Evolutionary conservation across 1,284 basidiomycete genomes (phyloP), one percentile per base, ranked within the genome.

Genomic region (Agroathelia rolfsii): DNA sequence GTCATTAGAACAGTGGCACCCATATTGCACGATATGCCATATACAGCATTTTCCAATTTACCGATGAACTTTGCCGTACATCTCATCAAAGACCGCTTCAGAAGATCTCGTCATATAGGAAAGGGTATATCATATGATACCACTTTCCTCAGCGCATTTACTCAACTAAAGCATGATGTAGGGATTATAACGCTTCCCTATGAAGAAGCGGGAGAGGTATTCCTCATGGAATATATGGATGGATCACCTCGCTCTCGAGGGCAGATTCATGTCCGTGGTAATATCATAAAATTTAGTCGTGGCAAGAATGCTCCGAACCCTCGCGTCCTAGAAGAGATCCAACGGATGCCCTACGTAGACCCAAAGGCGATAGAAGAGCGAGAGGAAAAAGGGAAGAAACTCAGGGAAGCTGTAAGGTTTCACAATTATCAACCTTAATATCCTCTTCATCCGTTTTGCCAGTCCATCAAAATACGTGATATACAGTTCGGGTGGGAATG

Each of bases 401-500:
- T 42, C 49, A 5, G 28, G 37, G 2, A 39, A 55, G 10, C 48
- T 70, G 4, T 42, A 48, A 14, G 34, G 41, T 3, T 42, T 47
- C 12, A 26, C 35, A 8, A 49, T 67, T 8, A 36, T 36, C 2
- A 38, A 73, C 28, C 40, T 36, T 4, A 47, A 54, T 3, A 44
- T 79, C 16, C 59, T 62, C 36, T 58, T n/a, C n/a, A n/a, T n/a
- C n/a, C n/a, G n/a, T n/a, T n/a, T n/a, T n/a, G n/a, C n/a, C n/a
- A n/a, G n/a, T n/a, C n/a, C n/a, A n/a, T n/a, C n/a, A n/a, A n/a
- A n/a, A n/a, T n/a, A n/a, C n/a, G n/a, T n/a, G n/a, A n/a, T n/a
- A n/a, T n/a, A n/a, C 64, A 66, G 38, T 66, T 76, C 41, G 71
- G 73, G 8, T 72, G 69, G 67, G 55, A 62, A 37, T 74, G 69